Evolutionary conservation across 2,329 filamentous ascomycete species (phyloP), one percentile per base, ranked within the genome.

Genomic region (Emergomyces pasteurianus): DNA sequence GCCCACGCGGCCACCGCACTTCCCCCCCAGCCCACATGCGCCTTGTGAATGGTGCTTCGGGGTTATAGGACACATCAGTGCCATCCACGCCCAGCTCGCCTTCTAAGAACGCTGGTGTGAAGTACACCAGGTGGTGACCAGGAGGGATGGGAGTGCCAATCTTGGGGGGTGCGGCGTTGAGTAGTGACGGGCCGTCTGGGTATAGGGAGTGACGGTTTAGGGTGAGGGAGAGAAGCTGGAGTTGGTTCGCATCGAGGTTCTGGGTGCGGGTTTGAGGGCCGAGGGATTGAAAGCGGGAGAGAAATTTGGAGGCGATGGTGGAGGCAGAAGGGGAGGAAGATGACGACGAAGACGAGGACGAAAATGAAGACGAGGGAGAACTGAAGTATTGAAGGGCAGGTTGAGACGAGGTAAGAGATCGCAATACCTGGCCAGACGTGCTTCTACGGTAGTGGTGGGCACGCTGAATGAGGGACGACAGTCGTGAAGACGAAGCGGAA

Each of bases 21-120:
- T 77, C 75, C 0, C 85, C 85, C 1, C 84, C 85, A 0, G 85
- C 85, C 85, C 85, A 87, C 85, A 87, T 87, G 14, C 85, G 77
- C 36, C 84, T 72, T 1, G 83, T 85, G 61, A 86, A 87, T 0
- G 84, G 84, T 2, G 72, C 63, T 0, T 81, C 77, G 0, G 84
- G 80, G 65, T 86, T 87, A 68, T 83, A 86, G 0, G 80, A 80
- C 0, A 68, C 72, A 71, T 87, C 85, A 0, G 82, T 85, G 16
- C 85, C 85, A 68, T 88, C 85, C 0, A 69, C 63, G 0, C 83
- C 84, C 0, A 87, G 76, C 7, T 81, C 77, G 0, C 68, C 63
- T 66, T 86, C 84, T 0, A 81, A 63, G 4, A 80, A 80, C 0
- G 74, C 73, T 0, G 84, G 83, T 0, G 83, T 85, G 67, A 87